Conservation (phyloP, 2,329 filamentous ascomycete genomes). For the Verticillium klebahnii region DNA sequence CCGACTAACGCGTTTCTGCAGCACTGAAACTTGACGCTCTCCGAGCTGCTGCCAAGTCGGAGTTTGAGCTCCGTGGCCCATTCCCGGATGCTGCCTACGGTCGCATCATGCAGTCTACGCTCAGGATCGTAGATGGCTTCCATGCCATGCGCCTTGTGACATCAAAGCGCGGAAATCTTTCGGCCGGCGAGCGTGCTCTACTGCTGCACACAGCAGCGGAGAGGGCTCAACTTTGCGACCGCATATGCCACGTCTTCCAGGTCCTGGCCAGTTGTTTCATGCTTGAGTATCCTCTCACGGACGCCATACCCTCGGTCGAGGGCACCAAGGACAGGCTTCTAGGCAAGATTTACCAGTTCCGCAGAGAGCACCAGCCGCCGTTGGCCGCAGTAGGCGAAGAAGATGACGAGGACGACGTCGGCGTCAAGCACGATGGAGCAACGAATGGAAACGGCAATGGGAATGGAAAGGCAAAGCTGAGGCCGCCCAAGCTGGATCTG, state of each 20-base stretch:
- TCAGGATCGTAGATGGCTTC: constrained; percentile 85
- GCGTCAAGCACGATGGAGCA: constrained; percentile 13
- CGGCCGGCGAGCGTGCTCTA: constrained; percentile 75
- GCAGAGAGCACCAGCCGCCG: constrained; percentile 56
- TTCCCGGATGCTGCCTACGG: constrained; percentile 74
- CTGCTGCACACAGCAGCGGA: constrained; percentile 76
- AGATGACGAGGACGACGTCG: constrained; percentile 21
- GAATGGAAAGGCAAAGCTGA: constrained; percentile 10
- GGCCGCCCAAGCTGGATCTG: constrained; percentile 17
- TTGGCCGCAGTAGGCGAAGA: constrained; percentile 37
- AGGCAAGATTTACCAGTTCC: constrained; percentile 82
- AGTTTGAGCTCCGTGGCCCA: constrained; percentile 83
- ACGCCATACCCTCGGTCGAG: constrained; percentile 79
- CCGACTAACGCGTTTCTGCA: constrained; percentile 12
- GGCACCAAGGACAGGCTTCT: constrained; percentile 77
- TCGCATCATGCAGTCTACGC: constrained; percentile 73
- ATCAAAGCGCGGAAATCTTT: constrained; percentile 69
- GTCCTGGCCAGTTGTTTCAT: constrained; percentile 92
- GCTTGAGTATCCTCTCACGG: constrained; percentile 87
- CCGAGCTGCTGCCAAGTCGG: constrained; percentile 67
- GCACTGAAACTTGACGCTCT: constrained; percentile 69
- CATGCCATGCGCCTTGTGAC: constrained; percentile 95
- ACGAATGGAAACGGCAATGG: constrained; percentile 4
- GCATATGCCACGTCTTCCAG: constrained; percentile 82
- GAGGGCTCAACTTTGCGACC: constrained; percentile 73